A percentile compares a stretch with the other conserved stretches of the same genome.
These are phyloP conservation scores for Glycine latifolia DNA, from an alignment of 306 rosid genomes.

Conservation along the genomic window DNA sequence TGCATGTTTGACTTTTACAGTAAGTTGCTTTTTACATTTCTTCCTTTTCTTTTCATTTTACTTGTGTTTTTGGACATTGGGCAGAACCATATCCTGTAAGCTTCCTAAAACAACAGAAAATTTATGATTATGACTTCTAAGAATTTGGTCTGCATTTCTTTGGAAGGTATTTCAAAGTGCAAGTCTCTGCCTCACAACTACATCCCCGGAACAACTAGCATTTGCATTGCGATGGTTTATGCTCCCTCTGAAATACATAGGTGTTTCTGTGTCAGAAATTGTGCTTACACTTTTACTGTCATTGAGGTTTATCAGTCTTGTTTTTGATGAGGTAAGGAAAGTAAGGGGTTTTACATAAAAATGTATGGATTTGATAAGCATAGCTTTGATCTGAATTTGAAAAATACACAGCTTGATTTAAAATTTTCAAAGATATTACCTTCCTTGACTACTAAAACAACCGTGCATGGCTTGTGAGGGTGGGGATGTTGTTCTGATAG, in stretches of 20 bases:
- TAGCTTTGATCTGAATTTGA: slow-evolving; percentile 19
- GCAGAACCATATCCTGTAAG: neutral
- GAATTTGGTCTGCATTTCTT: slow-evolving; percentile 45
- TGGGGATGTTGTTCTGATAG: neutral
- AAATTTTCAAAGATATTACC: slow-evolving; percentile 6
- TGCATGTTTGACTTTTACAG: slow-evolving; percentile 89
- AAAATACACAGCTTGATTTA: slow-evolving; percentile 31
- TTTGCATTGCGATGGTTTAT: slow-evolving; percentile 89
- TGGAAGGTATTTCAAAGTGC: slow-evolving; percentile 97
- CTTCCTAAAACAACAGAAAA: slow-evolving; percentile 23
- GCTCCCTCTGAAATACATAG: slow-evolving; percentile 79
- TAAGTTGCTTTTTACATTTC: slow-evolving; percentile 58
- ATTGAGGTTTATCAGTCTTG: slow-evolving; percentile 85
- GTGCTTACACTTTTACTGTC: slow-evolving; percentile 91
- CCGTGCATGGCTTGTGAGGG: neutral
- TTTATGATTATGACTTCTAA: slow-evolving; percentile 45
- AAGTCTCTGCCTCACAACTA: slow-evolving; percentile 93
- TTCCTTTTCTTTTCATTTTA: slow-evolving; percentile 25
- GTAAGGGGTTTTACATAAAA: slow-evolving; percentile 21
- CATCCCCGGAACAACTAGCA: slow-evolving; percentile 94
- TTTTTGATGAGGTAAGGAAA: slow-evolving; percentile 89
- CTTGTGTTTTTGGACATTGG: slow-evolving; percentile 18
- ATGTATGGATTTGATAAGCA: slow-evolving; percentile 7
- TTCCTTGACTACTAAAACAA: slow-evolving; percentile 8
- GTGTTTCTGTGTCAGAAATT: slow-evolving; percentile 93